These are phyloP conservation scores for Auricularia sp. DNA, from an alignment of 768 basidiomycete species.

Conservation along the genomic window DNA sequence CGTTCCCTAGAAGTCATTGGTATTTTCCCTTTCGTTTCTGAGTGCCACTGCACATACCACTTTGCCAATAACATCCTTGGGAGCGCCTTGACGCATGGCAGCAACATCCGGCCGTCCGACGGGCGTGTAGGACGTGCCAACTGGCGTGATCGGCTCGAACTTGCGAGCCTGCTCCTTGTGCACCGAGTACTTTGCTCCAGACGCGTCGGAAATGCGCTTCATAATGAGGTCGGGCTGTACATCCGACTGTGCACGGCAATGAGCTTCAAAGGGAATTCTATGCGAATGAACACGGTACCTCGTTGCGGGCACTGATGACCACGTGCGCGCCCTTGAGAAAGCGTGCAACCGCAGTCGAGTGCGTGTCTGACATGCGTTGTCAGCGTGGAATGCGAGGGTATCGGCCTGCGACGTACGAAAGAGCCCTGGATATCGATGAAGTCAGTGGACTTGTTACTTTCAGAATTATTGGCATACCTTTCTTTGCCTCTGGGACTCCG, in stretches of 20 bases:
- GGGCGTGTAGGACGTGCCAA: slow-evolving; percentile 66
- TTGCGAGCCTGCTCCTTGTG: slow-evolving; percentile 69
- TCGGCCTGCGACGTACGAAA: not conserved
- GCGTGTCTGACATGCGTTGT: slow-evolving; percentile 38
- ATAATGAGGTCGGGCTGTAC: slow-evolving; percentile 72
- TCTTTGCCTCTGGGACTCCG: slow-evolving; percentile 85
- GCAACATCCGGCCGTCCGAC: slow-evolving; percentile 62
- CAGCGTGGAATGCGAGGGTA: not conserved
- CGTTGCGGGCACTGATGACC: slow-evolving; percentile 76
- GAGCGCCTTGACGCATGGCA: slow-evolving; percentile 13
- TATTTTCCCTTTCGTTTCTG: not conserved
- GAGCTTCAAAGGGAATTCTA: not conserved
- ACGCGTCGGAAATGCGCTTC: slow-evolving; percentile 77
- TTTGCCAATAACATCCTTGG: slow-evolving; percentile 11
- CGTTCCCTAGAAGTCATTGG: slow-evolving; percentile 13
- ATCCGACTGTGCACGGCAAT: slow-evolving; percentile 46
- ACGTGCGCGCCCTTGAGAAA: slow-evolving; percentile 81
- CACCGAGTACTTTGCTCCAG: slow-evolving; percentile 80
- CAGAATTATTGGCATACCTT: slow-evolving; percentile 65
- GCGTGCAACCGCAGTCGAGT: slow-evolving; percentile 66
- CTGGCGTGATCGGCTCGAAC: slow-evolving; percentile 71
- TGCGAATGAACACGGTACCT: slow-evolving; percentile 37
- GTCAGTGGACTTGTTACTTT: too few species aligned
- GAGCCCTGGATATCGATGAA: not conserved
- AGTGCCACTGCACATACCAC: slow-evolving; percentile 7